Evolutionary conservation across 129 eudicot species (phyloP), one percentile per base, ranked within the genome.

Genomic region (Apium graveolens): DNA sequence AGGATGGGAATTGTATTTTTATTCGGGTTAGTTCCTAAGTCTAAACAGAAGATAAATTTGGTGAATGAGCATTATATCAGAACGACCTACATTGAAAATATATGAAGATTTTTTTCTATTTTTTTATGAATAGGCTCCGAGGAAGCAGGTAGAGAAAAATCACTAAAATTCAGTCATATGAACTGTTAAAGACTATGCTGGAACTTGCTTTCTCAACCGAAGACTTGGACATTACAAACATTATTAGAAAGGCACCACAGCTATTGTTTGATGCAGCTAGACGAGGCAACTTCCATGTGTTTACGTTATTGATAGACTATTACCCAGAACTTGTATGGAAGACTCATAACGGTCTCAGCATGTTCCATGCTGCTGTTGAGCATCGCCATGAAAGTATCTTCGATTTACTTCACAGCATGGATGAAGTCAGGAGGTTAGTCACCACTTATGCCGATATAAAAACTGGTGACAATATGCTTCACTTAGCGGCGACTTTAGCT

Each of bases 401-500:
- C n/a, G n/a, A n/a, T n/a, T n/a, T n/a, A n/a, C n/a, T n/a, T n/a
- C n/a, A n/a, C n/a, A n/a, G n/a, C n/a, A n/a, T n/a, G n/a, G n/a
- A n/a, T n/a, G n/a, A n/a, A n/a, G n/a, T n/a, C n/a, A n/a, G n/a
- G n/a, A n/a, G n/a, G n/a, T n/a, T n/a, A n/a, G n/a, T n/a, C n/a
- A n/a, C n/a, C n/a, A n/a, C n/a, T n/a, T n/a, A n/a, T 5, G 2
- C 1, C 8, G 53, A 38, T 57, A 14, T 13, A 0, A 39, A 7
- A 0, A 20, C 38, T 55, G 12, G 13, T 38, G 12, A 76, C 71
- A 76, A 55, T 12, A 76, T 76, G 76, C 55, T 82, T 69, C 82
- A 82, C 41, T 35, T 82, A 53, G 79, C 85, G 16, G 85, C 79
- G 37, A 73, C 68, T 20, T 73, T 48, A 38, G 80, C 82, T 46